Percentiles rank a stretch among this genome's conserved stretches.
Conservation (phyloP, 768 basidiomycete genomes). For the Holtermanniella nyarrowii region DNA sequence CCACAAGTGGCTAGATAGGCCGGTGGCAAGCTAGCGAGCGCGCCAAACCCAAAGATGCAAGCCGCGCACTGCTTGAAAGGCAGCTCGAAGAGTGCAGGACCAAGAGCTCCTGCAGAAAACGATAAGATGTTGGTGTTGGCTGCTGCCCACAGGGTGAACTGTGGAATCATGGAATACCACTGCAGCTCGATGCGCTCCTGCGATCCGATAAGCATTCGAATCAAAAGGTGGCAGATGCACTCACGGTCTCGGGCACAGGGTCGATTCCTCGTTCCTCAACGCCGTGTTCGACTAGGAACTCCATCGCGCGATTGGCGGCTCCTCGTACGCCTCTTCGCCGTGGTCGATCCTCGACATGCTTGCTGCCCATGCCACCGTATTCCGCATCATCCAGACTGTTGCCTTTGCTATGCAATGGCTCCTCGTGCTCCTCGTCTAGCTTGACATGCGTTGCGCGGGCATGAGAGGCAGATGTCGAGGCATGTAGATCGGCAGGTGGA, state of each 20-base stretch:
- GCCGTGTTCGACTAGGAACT: slow-evolving; percentile 26
- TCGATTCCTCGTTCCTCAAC: slow-evolving; percentile 34
- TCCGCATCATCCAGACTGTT: neutral
- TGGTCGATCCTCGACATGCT: neutral
- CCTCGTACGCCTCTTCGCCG: slow-evolving; percentile 9
- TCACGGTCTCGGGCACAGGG: slow-evolving; percentile 30
- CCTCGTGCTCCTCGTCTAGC: neutral
- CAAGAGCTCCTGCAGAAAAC: slow-evolving; percentile 28
- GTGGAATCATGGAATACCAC: slow-evolving; percentile 29
- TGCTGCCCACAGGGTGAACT: slow-evolving; percentile 34
- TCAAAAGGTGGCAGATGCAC: slow-evolving; percentile 1
- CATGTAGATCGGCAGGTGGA: neutral
- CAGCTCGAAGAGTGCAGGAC: slow-evolving; percentile 21
- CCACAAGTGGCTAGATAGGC: slow-evolving; percentile 35
- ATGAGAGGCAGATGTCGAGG: neutral
- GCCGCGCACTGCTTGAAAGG: slow-evolving; percentile 13
- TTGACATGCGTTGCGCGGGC: neutral
- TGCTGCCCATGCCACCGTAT: neutral
- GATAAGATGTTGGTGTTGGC: slow-evolving; percentile 36
- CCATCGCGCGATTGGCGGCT: slow-evolving; percentile 11
- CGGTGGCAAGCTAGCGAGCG: slow-evolving; percentile 11
- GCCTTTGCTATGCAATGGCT: neutral
- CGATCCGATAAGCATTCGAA: neutral
- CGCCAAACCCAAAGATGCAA: slow-evolving; percentile 22
- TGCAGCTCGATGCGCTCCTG: slow-evolving; percentile 30